Percentiles rank a stretch among this genome's conserved stretches.
phyloP scores from a whole-genome alignment of 331 rosid species.

The Rhamnella rubrinervis region DNA sequence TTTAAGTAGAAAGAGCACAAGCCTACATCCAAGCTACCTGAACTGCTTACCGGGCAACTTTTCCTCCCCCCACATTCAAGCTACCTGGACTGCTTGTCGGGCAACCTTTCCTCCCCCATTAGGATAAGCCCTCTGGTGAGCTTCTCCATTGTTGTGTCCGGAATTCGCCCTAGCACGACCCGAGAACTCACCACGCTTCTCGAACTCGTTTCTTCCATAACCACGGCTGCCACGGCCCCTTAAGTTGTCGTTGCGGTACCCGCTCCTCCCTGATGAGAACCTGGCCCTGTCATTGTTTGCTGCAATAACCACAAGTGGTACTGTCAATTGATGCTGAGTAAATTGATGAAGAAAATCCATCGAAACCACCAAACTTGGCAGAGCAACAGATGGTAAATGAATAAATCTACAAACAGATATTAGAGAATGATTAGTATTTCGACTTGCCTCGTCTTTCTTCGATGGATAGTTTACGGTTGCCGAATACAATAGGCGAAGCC shows the following conservation, averaged over 20 bases:
- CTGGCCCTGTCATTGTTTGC: slow-evolving; percentile 61
- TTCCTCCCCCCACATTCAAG: slow-evolving; percentile 40
- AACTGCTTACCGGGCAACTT: slow-evolving; percentile 38
- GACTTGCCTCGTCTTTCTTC: slow-evolving; percentile 80
- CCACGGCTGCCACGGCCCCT: slow-evolving; percentile 55
- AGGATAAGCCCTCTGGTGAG: slow-evolving; percentile 36
- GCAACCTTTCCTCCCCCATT: slow-evolving; percentile 47
- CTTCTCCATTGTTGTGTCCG: slow-evolving; percentile 39
- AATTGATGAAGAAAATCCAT: neutral
- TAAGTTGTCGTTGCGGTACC: slow-evolving; percentile 53
- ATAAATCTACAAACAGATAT: neutral
- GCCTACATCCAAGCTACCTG: slow-evolving; percentile 27
- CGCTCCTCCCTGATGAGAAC: slow-evolving; percentile 63
- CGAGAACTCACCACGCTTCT: slow-evolving; percentile 50
- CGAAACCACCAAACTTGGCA: neutral
- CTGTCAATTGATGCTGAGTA: neutral
- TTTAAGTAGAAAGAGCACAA: slow-evolving; percentile 15
- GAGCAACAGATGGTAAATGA: neutral
- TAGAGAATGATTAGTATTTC: neutral
- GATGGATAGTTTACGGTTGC: slow-evolving; percentile 44
- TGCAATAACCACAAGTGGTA: slow-evolving; percentile 28
- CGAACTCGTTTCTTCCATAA: slow-evolving; percentile 49
- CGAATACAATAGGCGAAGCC: slow-evolving; percentile 61
- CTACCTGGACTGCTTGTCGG: slow-evolving; percentile 42
- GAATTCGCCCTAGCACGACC: slow-evolving; percentile 43